phyloP scores from a whole-genome alignment of 805 yeast genomes.

The Wickerhamomyces mucosus region DNA sequence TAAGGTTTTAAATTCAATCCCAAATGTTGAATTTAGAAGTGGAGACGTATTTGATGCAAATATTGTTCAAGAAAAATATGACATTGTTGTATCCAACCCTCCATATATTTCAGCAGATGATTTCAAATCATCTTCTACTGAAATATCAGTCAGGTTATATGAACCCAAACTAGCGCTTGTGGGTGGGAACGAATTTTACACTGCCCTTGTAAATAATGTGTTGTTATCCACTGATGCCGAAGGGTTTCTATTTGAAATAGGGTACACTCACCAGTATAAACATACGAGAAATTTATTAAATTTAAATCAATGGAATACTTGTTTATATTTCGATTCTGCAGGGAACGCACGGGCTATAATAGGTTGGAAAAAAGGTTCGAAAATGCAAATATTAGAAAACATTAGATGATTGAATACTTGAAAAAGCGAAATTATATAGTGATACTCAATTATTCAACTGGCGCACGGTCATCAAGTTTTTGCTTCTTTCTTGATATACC shows the following conservation, averaged over 20 bases:
- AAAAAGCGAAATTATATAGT: background rate
- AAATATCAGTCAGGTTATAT: constrained; percentile 52
- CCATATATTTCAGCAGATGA: constrained; percentile 64
- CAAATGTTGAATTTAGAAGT: constrained; percentile 3
- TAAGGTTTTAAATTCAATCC: constrained; percentile 8
- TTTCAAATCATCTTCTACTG: constrained; percentile 33
- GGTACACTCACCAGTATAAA: constrained; percentile 47
- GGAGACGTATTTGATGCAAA: constrained; percentile 6
- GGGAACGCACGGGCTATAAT: constrained; percentile 49
- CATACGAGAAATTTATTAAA: constrained; percentile 22
- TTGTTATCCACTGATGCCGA: constrained; percentile 31
- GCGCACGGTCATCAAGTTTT: constrained; percentile 18
- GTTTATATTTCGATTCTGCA: constrained; percentile 39
- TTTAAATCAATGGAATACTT: constrained; percentile 36
- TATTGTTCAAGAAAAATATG: constrained; percentile 19
- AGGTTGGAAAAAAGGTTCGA: constrained; percentile 40
- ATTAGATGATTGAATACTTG: no score
- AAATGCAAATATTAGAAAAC: constrained; percentile 7
- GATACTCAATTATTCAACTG: constrained; percentile 18
- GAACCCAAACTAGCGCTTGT: constrained; percentile 79
- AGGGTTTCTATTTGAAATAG: constrained; percentile 73
- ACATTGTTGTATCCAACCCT: constrained; percentile 76
- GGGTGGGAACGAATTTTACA: constrained; percentile 68
- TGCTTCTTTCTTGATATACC: constrained; percentile 32
- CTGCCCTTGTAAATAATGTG: constrained; percentile 39